Base-by-base conservation (phyloP, 1,284 basidiomycete genomes). In the Apiotrichum brassicae region DNA sequence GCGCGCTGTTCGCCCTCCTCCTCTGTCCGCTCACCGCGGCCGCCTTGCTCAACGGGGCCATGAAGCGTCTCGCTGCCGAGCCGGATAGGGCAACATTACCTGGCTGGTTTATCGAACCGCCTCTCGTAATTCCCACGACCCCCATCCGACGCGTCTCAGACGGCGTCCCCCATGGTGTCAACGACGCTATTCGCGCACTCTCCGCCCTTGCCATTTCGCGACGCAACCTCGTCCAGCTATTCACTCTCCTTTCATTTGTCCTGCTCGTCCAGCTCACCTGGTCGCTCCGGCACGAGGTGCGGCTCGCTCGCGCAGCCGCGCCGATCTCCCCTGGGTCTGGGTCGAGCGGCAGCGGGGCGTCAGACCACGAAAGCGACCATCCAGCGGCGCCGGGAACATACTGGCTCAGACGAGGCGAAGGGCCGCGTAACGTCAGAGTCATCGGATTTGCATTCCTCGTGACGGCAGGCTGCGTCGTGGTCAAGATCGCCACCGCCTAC, bases 241-340 rank as follows among this genome's bases (percentile, higher is more conserved):
- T 85, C 49, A 88, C 84, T 0, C 78, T 91, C 40, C 86, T 86
- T 61, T 84, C 87, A 9, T 80, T 82, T 20, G 83, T 90, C 42
- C 75, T 92, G 22, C 76, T 91, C 37, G 75, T 84, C 39, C 88
- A 92, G 67, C 80, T 88, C 19, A 77, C 79, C 54, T 79, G 84
- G 42, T 89, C 87, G 4, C 81, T 83, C 64, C 82, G 82, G 73
- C 77, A 82, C 35, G 87, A 89, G 68, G 74, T 62, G 26, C 54
- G 54, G 24, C 56, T 59, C n/a, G 40, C 48, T 1, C 45, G 45
- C 20, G 11, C 22, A 13, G n/a, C n/a, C 7, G 12, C 11, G 12
- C 33, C 33, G n/a, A 11, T 7, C 33, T 7, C 13, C 33, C 33
- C 33, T 6, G 6, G 7, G 13, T 16, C 33, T 6, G n/a, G n/a